A percentile compares a stretch with the other conserved stretches of the same genome.
These are phyloP conservation scores for Pyrenophora seminiperda DNA, from an alignment of 2,329 filamentous ascomycete species.

Conservation along the genomic window DNA sequence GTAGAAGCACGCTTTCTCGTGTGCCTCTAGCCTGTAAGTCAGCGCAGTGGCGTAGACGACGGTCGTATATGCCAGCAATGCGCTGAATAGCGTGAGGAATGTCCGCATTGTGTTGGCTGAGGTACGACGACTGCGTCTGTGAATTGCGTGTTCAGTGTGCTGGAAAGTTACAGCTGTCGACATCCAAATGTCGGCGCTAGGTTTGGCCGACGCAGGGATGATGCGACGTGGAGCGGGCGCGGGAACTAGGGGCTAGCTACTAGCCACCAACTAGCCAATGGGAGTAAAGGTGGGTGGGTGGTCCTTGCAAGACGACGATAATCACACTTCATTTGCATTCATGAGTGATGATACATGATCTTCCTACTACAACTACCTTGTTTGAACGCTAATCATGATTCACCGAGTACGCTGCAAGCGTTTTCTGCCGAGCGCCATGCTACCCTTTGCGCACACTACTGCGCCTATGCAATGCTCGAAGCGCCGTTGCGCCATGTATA, in stretches of 20 bases:
- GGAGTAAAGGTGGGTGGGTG: not conserved
- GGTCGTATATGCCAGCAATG: slow-evolving; percentile 73
- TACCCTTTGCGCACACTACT: slow-evolving; percentile 9
- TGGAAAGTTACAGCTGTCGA: slow-evolving; percentile 40
- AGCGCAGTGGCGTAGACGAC: slow-evolving; percentile 84
- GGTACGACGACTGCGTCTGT: slow-evolving; percentile 16
- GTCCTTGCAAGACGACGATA: too few species aligned
- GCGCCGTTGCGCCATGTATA: slow-evolving; percentile 13
- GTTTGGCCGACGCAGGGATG: slow-evolving; percentile 28
- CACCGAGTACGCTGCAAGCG: slow-evolving; percentile 5
- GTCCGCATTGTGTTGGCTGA: slow-evolving; percentile 42
- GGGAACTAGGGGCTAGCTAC: slow-evolving; percentile 16
- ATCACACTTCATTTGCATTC: too few species aligned
- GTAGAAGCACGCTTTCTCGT: slow-evolving; percentile 97
- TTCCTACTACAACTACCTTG: slow-evolving; percentile 10
- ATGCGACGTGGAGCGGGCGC: slow-evolving; percentile 14
- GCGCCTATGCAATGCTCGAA: slow-evolving; percentile 14
- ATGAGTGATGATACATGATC: not conserved
- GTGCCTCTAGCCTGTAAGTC: slow-evolving; percentile 87
- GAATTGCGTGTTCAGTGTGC: slow-evolving; percentile 11
- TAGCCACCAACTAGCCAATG: too few species aligned
- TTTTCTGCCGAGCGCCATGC: slow-evolving; percentile 5
- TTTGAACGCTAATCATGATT: slow-evolving; percentile 7
- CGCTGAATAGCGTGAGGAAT: slow-evolving; percentile 46
- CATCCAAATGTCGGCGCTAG: slow-evolving; percentile 31